These are phyloP conservation scores for Bullera alba DNA, from an alignment of 768 basidiomycete species.

Conservation along the genomic window DNA sequence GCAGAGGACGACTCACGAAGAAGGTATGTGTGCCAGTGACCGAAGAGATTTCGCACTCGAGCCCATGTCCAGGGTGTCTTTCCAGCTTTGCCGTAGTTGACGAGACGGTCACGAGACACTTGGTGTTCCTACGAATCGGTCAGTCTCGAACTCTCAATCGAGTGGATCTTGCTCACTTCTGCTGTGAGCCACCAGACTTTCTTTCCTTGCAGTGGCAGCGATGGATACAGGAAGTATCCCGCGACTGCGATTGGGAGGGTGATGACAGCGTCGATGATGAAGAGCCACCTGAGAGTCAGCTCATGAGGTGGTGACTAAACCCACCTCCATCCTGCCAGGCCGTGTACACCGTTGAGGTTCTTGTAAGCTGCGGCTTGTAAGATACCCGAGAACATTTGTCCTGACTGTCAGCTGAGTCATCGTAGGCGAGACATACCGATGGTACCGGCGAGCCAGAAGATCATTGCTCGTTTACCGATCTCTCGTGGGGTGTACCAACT, in stretches of 20 bases:
- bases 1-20: constrained; percentile 15
- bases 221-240: constrained; percentile 22
- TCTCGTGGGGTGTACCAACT: constrained; percentile 38
- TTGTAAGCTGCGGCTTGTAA: constrained; percentile 32
- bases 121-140: constrained; percentile 15
- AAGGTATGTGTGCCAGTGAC: constrained; percentile 31
- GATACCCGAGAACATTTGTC: constrained; percentile 29
- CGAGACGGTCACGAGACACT: constrained; percentile 17
- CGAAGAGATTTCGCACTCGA: constrained; percentile 13
- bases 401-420: no score
- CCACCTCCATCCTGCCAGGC: constrained; percentile 8
- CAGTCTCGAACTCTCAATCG: constrained; percentile 9
- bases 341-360: constrained; percentile 24
- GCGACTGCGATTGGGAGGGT: constrained; percentile 1
- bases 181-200: constrained; percentile 14
- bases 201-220: constrained; percentile 19
- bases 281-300: constrained; percentile 4
- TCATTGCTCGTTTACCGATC: constrained; percentile 33
- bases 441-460: constrained; percentile 27
- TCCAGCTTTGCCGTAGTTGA: constrained; percentile 14
- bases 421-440: no score
- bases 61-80: constrained; percentile 13
- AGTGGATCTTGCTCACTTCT: constrained; percentile 5
- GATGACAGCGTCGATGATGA: constrained; percentile 6
- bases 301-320: not conserved